These are phyloP conservation scores for Pseudogymnoascus sp. DNA, from an alignment of 2,329 filamentous ascomycete species.

Conservation along the genomic window DNA sequence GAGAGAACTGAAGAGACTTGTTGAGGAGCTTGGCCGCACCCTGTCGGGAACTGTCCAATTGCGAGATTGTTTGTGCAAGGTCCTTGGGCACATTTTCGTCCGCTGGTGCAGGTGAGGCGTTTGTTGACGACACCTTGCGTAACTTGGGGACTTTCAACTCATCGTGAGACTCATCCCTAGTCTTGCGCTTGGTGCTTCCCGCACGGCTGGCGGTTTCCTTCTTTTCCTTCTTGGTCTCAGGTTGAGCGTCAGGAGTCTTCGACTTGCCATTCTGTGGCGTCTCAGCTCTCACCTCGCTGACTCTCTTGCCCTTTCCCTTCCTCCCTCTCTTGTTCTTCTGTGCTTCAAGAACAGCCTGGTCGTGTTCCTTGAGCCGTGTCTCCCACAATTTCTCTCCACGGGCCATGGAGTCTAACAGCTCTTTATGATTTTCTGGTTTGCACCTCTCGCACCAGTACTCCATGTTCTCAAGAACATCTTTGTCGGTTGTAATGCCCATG, in stretches of 20 bases:
- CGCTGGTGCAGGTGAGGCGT: constrained; percentile 26
- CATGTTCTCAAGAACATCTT: constrained; percentile 36
- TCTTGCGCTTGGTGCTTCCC: constrained; percentile 47
- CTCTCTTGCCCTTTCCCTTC: constrained; percentile 51
- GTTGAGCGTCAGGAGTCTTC: constrained; percentile 18
- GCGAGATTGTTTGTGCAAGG: constrained; percentile 41
- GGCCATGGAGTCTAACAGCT: constrained; percentile 68
- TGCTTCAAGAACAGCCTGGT: constrained; percentile 52
- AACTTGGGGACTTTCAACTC: constrained; percentile 33
- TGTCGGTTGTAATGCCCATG: constrained; percentile 73
- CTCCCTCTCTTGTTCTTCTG: constrained; percentile 54
- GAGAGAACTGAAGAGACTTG: constrained; percentile 58
- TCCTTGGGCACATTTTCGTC: constrained; percentile 39
- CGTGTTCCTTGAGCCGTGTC: constrained; percentile 52
- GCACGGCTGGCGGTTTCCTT: constrained; percentile 35
- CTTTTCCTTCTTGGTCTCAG: constrained; percentile 33
- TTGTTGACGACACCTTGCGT: constrained; percentile 48
- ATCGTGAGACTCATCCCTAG: constrained; percentile 48
- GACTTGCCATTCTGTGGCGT: constrained; percentile 28
- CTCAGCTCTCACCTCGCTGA: constrained; percentile 47
- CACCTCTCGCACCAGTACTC: constrained; percentile 92
- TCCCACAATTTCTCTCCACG: constrained; percentile 85
- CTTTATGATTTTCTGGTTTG: constrained; percentile 72
- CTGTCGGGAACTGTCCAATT: constrained; percentile 56
- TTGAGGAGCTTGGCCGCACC: constrained; percentile 62